phyloP scores from a whole-genome alignment of 257 asterid genomes.

The Scutellaria minor region DNA sequence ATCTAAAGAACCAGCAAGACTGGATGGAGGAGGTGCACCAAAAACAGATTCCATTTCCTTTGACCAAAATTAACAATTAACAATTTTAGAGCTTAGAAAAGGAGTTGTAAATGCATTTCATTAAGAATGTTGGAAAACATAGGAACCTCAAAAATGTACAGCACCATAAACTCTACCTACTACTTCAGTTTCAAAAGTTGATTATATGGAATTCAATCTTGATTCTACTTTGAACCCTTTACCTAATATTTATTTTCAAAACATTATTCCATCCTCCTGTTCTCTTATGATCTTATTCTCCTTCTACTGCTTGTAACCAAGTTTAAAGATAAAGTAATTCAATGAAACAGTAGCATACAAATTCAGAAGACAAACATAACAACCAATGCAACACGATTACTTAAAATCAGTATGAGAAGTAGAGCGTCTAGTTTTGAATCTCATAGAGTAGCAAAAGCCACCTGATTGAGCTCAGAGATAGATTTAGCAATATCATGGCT shows the following conservation, averaged over 20 bases:
- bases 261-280: background rate
- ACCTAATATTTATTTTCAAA: background rate
- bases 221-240: background rate
- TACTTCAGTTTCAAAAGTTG: background rate
- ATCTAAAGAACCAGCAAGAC: slow-evolving; percentile 50
- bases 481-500: slow-evolving; percentile 54
- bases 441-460: slow-evolving; percentile 27
- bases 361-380: background rate
- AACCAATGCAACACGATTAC: background rate
- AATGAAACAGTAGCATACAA: background rate
- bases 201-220: no score
- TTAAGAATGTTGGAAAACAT: background rate
- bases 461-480: slow-evolving; percentile 85
- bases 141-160: no score
- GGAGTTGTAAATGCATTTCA: background rate
- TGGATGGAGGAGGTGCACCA: slow-evolving; percentile 75
- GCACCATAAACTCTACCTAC: background rate
- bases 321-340: background rate
- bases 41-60: slow-evolving; percentile 90
- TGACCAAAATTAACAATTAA: slow-evolving; percentile 13
- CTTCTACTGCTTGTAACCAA: background rate
- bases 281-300: background rate
- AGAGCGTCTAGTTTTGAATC: background rate
- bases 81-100: background rate
- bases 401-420: background rate